Conservation (phyloP, 768 basidiomycete species). For the Coprinopsis strossmayeri region DNA sequence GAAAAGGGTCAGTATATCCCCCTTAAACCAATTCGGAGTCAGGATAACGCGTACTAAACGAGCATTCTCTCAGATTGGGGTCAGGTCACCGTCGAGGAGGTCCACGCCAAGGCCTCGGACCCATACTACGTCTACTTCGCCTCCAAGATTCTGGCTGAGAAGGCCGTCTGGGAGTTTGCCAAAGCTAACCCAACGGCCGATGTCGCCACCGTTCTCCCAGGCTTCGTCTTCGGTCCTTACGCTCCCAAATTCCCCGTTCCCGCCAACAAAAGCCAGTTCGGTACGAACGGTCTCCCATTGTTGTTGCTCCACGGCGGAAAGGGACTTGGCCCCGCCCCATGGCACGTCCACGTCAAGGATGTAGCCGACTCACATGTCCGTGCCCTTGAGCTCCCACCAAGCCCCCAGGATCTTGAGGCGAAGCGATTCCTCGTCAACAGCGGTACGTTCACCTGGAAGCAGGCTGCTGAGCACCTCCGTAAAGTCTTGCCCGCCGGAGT, state of each 20-base stretch:
- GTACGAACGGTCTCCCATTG: constrained; percentile 24
- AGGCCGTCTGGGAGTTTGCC: constrained; percentile 35
- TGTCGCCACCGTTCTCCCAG: constrained; percentile 31
- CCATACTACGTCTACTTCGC: constrained; percentile 31
- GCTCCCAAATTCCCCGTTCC: constrained; percentile 25
- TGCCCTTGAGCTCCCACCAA: constrained; percentile 21
- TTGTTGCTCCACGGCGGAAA: constrained; percentile 21
- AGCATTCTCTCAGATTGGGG: constrained; percentile 26
- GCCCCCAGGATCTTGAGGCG: constrained; percentile 12
- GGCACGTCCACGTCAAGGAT: constrained; percentile 29
- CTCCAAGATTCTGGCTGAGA: constrained; percentile 35
- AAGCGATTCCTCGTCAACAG: constrained; percentile 26
- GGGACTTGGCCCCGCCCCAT: constrained; percentile 20
- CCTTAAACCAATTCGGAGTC: not conserved
- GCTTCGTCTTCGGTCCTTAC: constrained; percentile 32
- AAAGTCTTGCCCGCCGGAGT: constrained; percentile 17
- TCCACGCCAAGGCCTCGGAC: constrained; percentile 19
- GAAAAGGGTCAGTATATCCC: not conserved
- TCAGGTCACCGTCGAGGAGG: constrained; percentile 23
- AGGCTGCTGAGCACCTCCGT: constrained; percentile 22
- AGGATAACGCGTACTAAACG: not conserved
- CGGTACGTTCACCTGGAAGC: constrained; percentile 23
- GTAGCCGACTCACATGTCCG: constrained; percentile 28
- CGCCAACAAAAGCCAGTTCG: constrained; percentile 15
- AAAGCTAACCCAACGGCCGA: constrained; percentile 31